Base-by-base conservation (phyloP, 176 grass and related monocot species). In the Hsuehochloa calcarea region DNA sequence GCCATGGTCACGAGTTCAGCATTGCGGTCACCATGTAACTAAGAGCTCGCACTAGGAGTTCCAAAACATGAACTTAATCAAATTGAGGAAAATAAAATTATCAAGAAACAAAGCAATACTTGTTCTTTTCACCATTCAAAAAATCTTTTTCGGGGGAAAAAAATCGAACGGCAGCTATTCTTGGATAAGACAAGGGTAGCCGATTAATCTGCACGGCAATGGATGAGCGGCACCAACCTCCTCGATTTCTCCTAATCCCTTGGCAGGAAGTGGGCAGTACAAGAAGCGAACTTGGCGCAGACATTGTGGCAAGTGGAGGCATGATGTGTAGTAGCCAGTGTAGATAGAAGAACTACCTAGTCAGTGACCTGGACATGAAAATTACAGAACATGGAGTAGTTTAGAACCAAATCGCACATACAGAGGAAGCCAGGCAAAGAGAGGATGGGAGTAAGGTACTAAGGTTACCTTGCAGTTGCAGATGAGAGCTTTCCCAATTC, bases 191-290 rank as follows among this genome's bases (percentile, higher is more conserved):
- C 15, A 71, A 47, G 22, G 5, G 45, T 12, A 44, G 39, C 17
- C 0, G 43, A 22, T 41, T 26, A 58, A 6, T 31, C 12, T 58
- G 3, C 52, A 40, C 60, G 79, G 8, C 22, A 37, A 22, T 7
- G 80, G 65, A 25, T 27, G 60, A 67, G 60, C 49, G 65, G 14
- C 50, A 40, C 47, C 5, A 49, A 89, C 87, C 87, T 89, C 61
- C 82, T 89, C 61, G 20, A 39, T 29, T 16, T 54, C 59, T 27
- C 82, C 39, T 8, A 19, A 74, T 41, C 61, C 29, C 27, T 23
- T 74, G 69, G 9, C 44, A 19, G 11, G 70, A 50, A 11, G 41
- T 0, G 5, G 61, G 77, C 29, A 58, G 39, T 51, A 68, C 50
- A 67, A 85, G 76, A 29, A 85, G 76, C 27, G 50, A 60, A 25